Conservation (phyloP, 352 stramenopile genomes). For the Globisporangium spinosum region DNA sequence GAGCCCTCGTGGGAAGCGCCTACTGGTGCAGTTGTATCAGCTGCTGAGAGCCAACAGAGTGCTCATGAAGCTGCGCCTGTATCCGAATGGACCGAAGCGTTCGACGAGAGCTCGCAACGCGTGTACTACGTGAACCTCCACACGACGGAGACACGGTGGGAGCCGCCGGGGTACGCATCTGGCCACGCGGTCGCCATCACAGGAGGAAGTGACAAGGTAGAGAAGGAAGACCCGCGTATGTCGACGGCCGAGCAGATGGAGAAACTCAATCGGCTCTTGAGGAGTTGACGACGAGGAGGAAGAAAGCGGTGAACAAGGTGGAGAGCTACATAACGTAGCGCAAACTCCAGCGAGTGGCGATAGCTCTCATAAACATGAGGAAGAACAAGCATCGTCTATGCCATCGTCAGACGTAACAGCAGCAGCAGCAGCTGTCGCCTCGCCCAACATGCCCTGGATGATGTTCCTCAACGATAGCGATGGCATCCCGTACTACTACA, state of each 20-base stretch:
- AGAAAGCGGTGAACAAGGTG: no score
- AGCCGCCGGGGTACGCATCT: slow-evolving; percentile 12
- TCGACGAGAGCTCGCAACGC: slow-evolving; percentile 32
- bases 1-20: slow-evolving; percentile 50
- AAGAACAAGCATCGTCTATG: not conserved
- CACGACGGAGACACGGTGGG: slow-evolving; percentile 57
- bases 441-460: slow-evolving; percentile 39
- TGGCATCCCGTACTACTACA: slow-evolving; percentile 69
- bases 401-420: not conserved
- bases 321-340: not conserved
- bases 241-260: slow-evolving; percentile 66
- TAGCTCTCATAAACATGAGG: not conserved
- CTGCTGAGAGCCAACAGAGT: not conserved
- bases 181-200: not conserved
- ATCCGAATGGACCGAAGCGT: slow-evolving; percentile 37
- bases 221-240: slow-evolving; percentile 16
- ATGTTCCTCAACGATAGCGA: slow-evolving; percentile 69
- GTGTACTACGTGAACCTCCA: slow-evolving; percentile 53
- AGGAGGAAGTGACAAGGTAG: not conserved
- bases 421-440: not conserved
- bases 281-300: slow-evolving; percentile 25
- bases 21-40: not conserved
- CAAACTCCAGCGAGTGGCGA: not conserved
- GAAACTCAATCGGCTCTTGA: slow-evolving; percentile 50
- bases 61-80: no score